Conservation (phyloP, 2,329 filamentous ascomycete species). For the Trichoderma guizhouense region DNA sequence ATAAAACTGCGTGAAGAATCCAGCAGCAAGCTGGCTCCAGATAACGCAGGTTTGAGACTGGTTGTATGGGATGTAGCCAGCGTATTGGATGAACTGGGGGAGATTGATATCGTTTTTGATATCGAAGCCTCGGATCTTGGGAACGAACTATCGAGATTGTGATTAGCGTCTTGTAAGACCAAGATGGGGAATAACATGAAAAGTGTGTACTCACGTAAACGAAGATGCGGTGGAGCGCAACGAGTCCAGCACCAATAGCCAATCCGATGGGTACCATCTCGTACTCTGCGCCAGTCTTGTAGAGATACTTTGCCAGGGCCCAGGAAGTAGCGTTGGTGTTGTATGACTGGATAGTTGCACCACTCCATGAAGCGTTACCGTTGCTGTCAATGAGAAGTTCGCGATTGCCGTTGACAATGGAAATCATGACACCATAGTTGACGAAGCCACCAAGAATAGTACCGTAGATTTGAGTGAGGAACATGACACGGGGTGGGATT, state of each 20-base stretch:
- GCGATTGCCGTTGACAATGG: slow-evolving; percentile 48
- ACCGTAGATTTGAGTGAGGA: slow-evolving; percentile 53
- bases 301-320: slow-evolving; percentile 53
- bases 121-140: slow-evolving; percentile 42
- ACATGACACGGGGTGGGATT: slow-evolving; percentile 53
- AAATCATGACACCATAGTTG: slow-evolving; percentile 55
- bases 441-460: slow-evolving; percentile 52
- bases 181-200: not conserved
- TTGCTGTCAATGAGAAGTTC: slow-evolving; percentile 43
- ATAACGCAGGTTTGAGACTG: slow-evolving; percentile 54
- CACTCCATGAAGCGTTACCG: slow-evolving; percentile 52
- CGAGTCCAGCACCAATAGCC: slow-evolving; percentile 43
- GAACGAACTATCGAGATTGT: slow-evolving; percentile 39
- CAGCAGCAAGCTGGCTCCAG: slow-evolving; percentile 42
- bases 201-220: slow-evolving; percentile 32
- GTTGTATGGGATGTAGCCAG: slow-evolving; percentile 54
- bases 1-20: slow-evolving; percentile 50
- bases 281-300: slow-evolving; percentile 43
- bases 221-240: slow-evolving; percentile 44
- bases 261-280: slow-evolving; percentile 49
- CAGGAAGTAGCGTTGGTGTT: slow-evolving; percentile 47
- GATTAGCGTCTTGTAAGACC: slow-evolving; percentile 7
- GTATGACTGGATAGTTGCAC: slow-evolving; percentile 47
- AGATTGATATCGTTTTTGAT: slow-evolving; percentile 45
- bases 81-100: slow-evolving; percentile 52